Conservation (phyloP, 1,284 basidiomycete genomes). For the Coniferiporia sulphurascens region DNA sequence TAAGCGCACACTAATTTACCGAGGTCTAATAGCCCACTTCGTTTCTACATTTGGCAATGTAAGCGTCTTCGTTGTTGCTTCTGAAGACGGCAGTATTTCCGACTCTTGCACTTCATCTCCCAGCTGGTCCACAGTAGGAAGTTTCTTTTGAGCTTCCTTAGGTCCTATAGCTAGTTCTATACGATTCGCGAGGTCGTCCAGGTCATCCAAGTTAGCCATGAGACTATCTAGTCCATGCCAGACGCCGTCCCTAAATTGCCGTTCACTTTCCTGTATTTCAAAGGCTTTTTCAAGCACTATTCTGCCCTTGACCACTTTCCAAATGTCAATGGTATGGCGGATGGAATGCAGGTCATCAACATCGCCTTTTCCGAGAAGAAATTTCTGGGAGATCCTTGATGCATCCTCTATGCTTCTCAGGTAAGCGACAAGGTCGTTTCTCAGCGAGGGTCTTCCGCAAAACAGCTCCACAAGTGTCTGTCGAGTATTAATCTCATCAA, state of each 20-base stretch:
- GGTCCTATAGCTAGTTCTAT: slow-evolving; percentile 56
- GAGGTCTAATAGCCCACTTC: slow-evolving; percentile 67
- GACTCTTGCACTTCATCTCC: slow-evolving; percentile 18
- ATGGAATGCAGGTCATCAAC: slow-evolving; percentile 62
- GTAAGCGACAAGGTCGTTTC: slow-evolving; percentile 58
- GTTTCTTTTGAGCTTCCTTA: slow-evolving; percentile 18
- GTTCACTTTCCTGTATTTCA: slow-evolving; percentile 38
- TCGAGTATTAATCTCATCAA: slow-evolving; percentile 66
- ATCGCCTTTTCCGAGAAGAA: slow-evolving; percentile 68
- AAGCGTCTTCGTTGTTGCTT: not conserved
- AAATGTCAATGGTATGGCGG: slow-evolving; percentile 53
- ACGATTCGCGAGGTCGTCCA: slow-evolving; percentile 51
- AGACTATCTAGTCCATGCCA: slow-evolving; percentile 56
- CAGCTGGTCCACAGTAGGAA: slow-evolving; percentile 21
- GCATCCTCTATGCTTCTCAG: slow-evolving; percentile 68
- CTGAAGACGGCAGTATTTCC: not conserved
- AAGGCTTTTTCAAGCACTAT: slow-evolving; percentile 52
- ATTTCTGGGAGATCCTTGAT: slow-evolving; percentile 75
- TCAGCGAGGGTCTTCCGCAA: slow-evolving; percentile 56
- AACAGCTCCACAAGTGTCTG: slow-evolving; percentile 82
- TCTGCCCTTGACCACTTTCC: slow-evolving; percentile 46
- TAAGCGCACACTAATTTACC: slow-evolving; percentile 41
- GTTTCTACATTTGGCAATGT: slow-evolving; percentile 11
- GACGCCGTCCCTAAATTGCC: slow-evolving; percentile 28
- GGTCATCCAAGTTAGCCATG: slow-evolving; percentile 48